Conservation (phyloP, 2,329 filamentous ascomycete genomes). For the Colletotrichum cereale region DNA sequence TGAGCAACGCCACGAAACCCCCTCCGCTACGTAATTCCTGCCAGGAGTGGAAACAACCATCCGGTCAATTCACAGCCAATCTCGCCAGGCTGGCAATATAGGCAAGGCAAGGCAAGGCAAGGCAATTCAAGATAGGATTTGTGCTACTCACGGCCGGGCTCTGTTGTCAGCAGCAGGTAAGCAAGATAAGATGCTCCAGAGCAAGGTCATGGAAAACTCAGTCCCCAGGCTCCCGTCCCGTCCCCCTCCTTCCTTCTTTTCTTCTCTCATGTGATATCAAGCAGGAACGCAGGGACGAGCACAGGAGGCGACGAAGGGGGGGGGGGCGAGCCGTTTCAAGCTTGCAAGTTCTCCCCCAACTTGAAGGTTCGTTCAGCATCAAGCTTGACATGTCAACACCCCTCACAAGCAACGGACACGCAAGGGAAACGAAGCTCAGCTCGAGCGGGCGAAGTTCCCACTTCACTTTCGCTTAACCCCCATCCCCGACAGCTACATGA, state of each 20-base stretch:
- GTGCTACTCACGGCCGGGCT: constrained; percentile 15
- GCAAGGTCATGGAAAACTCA: constrained; percentile 17
- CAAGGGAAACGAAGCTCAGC: constrained; percentile 19
- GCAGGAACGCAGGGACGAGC: constrained; percentile 24
- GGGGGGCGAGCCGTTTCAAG: constrained; percentile 32
- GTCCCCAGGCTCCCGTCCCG: no score
- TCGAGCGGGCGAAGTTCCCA: constrained; percentile 23
- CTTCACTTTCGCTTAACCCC: constrained; percentile 35
- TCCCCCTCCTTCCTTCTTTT: no score
- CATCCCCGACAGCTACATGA: constrained; percentile 37
- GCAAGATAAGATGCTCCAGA: constrained; percentile 11
- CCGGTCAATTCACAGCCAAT: constrained; percentile 7
- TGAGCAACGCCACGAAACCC: constrained; percentile 10
- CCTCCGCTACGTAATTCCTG: constrained; percentile 20
- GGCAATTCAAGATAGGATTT: constrained; percentile 15
- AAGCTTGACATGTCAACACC: constrained; percentile 13
- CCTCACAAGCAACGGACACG: constrained; percentile 20
- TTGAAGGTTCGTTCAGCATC: constrained; percentile 30
- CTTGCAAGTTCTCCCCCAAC: constrained; percentile 22
- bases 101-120: constrained; percentile 20
- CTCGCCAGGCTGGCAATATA: constrained; percentile 15
- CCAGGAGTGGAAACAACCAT: neutral
- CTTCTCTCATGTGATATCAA: constrained; percentile 32
- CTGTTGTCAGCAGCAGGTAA: neutral
- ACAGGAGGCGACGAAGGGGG: constrained; percentile 23